A percentile compares a stretch with the other conserved stretches of the same genome.
These are phyloP conservation scores for Ascocoryne sarcoides DNA, from an alignment of 2,329 filamentous ascomycete genomes.

Conservation along the genomic window DNA sequence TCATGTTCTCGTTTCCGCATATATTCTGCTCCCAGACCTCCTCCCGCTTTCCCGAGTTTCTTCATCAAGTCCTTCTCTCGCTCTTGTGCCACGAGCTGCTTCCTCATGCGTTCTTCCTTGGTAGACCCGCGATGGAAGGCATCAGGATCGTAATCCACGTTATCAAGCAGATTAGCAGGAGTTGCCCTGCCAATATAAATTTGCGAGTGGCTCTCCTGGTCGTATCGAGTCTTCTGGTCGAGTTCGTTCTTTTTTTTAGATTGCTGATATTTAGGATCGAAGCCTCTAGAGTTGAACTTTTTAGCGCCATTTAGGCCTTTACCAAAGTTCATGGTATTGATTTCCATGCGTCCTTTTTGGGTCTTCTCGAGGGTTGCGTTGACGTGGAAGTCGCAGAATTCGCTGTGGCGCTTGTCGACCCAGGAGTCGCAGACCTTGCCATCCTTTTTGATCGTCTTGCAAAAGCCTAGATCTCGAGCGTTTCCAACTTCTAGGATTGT, in stretches of 20 bases:
- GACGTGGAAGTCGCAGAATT: conserved; percentile 89
- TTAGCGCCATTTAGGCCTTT: conserved; percentile 18
- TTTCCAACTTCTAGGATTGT: conserved; percentile 83
- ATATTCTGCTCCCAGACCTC: conserved; percentile 62
- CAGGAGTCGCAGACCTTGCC: conserved; percentile 72
- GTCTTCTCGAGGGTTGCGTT: conserved; percentile 70
- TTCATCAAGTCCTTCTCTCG: conserved; percentile 65
- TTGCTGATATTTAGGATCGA: conserved; percentile 19
- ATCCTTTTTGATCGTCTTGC: conserved; percentile 76
- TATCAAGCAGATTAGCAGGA: conserved; percentile 56
- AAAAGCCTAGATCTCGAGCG: conserved; percentile 79
- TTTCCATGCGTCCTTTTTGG: conserved; percentile 60
- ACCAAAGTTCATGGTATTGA: conserved; percentile 59
- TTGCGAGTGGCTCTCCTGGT: conserved; percentile 48
- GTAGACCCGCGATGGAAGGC: conserved; percentile 43
- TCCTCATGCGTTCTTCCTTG: conserved; percentile 56
- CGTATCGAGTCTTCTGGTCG: conserved; percentile 38
- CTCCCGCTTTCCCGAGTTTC: conserved; percentile 55
- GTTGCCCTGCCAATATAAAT: conserved; percentile 45
- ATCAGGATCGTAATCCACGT: conserved; percentile 50
- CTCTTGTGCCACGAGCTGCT: conserved; percentile 56
- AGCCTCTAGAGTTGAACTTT: conserved; percentile 14
- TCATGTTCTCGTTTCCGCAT: conserved; percentile 36
- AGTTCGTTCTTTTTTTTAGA: conserved; percentile 17
- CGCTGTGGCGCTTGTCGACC: conserved; percentile 81